Base-by-base conservation (phyloP, 805 yeast genomes). In the Spathaspora arborariae region DNA sequence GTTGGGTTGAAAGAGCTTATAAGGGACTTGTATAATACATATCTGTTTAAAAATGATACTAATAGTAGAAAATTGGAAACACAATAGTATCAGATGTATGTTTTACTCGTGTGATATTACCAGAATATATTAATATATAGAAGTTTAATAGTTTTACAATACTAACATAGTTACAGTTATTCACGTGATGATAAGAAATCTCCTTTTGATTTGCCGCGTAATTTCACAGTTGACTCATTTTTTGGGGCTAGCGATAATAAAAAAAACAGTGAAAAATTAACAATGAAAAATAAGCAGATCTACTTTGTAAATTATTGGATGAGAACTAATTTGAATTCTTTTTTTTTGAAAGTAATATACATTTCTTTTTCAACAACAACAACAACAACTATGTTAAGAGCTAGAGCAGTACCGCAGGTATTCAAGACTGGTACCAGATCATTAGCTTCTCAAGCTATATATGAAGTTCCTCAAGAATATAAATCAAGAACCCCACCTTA, bases 401-500 rank as follows among this genome's bases (percentile, higher is more conserved):
- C 47, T 27, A 42, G 39, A 41, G 20, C 43, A 39, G 39, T 43
- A 15, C 21, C 22, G 35, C 35, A 30, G 35, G 20, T 20, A 15
- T 1, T 18, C 5, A 44, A 42, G 26, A 20, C 21, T 24, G 35
- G 15, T 5, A 13, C 36, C 20, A 44, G 54, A 36, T 34, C 43
- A 13, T 59, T 70, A 48, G 75, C 75, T 41, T 64, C 72, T 19
- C 56, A 46, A 49, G 59, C 64, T 8, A 47, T 57, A 41, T 59
- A 61, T 49, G 52, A 58, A 19, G 76, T 82, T 7, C 90, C 96
- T 4, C 59, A 70, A 13, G 87, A 83, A 41, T 82, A 68, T 62
- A 71, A 72, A 59, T 70, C 88, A 21, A 79, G 96, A 62, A 80
- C 89, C 18, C 98, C 99, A 4, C 97, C 98, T 43, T 91, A 91